phyloP scores from a whole-genome alignment of 75 land plant species.

The Cupressus sempervirens region DNA sequence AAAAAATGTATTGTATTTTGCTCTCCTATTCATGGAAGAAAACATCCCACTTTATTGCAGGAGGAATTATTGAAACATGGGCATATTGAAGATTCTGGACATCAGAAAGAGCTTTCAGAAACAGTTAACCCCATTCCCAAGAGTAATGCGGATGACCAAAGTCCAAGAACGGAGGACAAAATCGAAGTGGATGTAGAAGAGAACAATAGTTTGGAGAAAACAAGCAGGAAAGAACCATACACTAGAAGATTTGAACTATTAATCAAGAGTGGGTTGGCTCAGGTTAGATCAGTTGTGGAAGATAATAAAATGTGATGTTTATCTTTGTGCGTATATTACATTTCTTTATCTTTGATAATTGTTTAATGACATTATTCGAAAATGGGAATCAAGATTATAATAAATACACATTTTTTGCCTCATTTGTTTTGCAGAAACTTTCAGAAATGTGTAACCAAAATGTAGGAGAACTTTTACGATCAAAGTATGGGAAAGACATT shows the following conservation, averaged over 20 bases:
- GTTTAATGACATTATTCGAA: background rate
- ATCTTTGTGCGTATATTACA: background rate
- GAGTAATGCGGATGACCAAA: constrained; percentile 17
- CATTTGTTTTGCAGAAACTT: constrained; percentile 54
- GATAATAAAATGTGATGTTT: background rate
- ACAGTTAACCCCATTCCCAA: constrained; percentile 1
- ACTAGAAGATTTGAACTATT: constrained; percentile 73
- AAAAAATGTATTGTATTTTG: background rate
- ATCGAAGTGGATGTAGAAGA: constrained; percentile 22
- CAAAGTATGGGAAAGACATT: constrained; percentile 78
- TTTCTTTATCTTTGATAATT: background rate
- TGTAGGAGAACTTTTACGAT: constrained; percentile 66
- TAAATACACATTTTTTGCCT: background rate
- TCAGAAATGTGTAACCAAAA: constrained; percentile 57
- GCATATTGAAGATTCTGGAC: background rate
- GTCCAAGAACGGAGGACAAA: constrained; percentile 13
- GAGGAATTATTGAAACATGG: background rate
- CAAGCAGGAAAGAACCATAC: constrained; percentile 82
- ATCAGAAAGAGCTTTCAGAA: background rate
- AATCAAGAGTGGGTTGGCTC: constrained; percentile 72
- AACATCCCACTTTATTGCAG: background rate
- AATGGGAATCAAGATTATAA: background rate
- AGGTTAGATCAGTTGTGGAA: constrained; percentile 45
- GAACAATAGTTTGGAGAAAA: constrained; percentile 21
- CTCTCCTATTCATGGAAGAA: background rate